phyloP scores from a whole-genome alignment of 1,284 basidiomycete genomes.

The Golubevia sp. region DNA sequence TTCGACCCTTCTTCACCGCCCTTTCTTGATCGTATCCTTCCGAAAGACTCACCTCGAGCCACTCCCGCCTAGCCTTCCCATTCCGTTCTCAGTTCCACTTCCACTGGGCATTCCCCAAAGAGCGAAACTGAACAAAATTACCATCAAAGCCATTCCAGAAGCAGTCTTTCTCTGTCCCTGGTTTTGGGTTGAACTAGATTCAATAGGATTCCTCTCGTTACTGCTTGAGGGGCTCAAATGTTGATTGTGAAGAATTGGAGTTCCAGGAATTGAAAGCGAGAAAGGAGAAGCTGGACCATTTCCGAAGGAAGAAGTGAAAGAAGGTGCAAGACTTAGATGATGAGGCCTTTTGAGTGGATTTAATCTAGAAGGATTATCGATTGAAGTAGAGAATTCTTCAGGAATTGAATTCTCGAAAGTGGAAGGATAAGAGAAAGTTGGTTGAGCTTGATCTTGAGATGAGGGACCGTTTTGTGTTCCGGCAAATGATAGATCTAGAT shows the following conservation, averaged over 20 bases:
- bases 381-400: too few species aligned
- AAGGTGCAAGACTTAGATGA: too few species aligned
- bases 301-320: background rate
- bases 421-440: background rate
- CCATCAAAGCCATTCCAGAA: conserved; percentile 20
- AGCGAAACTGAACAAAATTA: conserved; percentile 21
- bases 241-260: background rate
- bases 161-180: conserved; percentile 3
- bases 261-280: background rate
- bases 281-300: background rate
- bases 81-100: background rate
- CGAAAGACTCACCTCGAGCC: background rate
- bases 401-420: too few species aligned
- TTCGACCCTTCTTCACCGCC: too few species aligned
- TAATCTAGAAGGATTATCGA: too few species aligned
- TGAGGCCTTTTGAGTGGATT: too few species aligned
- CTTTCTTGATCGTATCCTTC: too few species aligned
- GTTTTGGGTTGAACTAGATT: too few species aligned
- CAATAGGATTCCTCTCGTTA: background rate
- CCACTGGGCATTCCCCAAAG: conserved; percentile 16
- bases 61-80: background rate
- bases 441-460: background rate
- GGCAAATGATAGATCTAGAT: background rate
- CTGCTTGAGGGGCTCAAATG: too few species aligned
- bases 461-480: too few species aligned